A percentile compares a stretch with the other conserved stretches of the same genome.
Conservation (phyloP, 176 grass and related monocot genomes). For the Aegilops longissima region DNA sequence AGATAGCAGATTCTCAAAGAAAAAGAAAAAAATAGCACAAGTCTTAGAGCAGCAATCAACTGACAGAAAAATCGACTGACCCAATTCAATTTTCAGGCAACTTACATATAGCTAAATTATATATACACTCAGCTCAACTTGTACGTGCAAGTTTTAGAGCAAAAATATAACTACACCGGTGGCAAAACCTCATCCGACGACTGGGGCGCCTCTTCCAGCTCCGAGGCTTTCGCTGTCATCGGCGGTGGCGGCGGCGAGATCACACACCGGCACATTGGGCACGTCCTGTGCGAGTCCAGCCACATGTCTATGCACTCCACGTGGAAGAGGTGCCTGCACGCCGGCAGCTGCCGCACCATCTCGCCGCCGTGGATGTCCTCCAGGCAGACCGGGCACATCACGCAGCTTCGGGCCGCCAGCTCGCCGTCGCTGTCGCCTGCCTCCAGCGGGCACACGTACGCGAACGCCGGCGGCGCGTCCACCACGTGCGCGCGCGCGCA, state of each 20-base stretch:
- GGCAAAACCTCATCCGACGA: not conserved
- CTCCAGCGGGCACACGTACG: constrained; percentile 4
- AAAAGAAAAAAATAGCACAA: too few relatives aligned
- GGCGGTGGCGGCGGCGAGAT: not conserved
- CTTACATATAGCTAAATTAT: too few relatives aligned
- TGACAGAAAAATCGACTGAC: too few relatives aligned
- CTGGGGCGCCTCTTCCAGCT: not conserved
- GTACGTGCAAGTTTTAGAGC: not conserved
- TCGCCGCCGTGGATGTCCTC: constrained; percentile 35
- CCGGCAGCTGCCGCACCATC: constrained; percentile 41
- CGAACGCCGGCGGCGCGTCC: constrained; percentile 21
- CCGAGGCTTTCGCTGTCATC: not conserved
- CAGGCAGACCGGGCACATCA: constrained; percentile 41
- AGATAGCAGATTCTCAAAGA: too few relatives aligned
- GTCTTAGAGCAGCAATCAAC: too few relatives aligned
- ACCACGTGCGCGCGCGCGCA: not conserved
- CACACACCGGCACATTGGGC: constrained; percentile 49
- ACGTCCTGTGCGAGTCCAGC: constrained; percentile 43
- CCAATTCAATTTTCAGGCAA: too few relatives aligned
- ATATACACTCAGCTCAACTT: not conserved
- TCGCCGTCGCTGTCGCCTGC: not conserved
- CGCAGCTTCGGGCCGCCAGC: not conserved
- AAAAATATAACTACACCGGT: constrained; percentile 19
- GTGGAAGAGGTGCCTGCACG: constrained; percentile 44
- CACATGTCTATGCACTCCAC: constrained; percentile 53